Conservation (phyloP, 352 stramenopile species). For the Pilasporangium apinafurcum region DNA sequence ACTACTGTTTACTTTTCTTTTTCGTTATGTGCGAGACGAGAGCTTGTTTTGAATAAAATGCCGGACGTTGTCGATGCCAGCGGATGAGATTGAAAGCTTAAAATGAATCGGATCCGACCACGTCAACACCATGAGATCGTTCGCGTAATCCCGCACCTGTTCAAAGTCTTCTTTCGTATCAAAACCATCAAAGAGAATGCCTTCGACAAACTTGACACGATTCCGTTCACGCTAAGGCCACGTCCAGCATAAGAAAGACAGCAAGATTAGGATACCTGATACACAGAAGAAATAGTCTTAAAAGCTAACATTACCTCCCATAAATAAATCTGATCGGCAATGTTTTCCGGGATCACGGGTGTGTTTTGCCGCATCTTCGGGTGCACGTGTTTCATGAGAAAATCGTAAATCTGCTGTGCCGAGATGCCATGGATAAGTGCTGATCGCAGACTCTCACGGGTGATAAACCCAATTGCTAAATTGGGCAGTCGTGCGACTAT, state of each 20-base stretch:
- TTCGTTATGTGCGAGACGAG: constrained; percentile 13
- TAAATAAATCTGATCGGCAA: constrained; percentile 88
- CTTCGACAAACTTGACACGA: constrained; percentile 76
- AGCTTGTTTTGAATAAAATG: constrained; percentile 68
- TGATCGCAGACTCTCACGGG: constrained; percentile 83
- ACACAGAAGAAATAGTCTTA: not conserved
- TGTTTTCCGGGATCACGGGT: constrained; percentile 83
- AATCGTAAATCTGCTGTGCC: constrained; percentile 89
- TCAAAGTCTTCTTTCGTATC: constrained; percentile 83
- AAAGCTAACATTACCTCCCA: constrained; percentile 56
- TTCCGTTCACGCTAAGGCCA: constrained; percentile 71
- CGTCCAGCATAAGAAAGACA: not conserved
- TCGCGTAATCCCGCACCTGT: constrained; percentile 59
- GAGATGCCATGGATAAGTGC: constrained; percentile 89
- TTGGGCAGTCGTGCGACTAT: constrained; percentile 88
- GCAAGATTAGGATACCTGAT: not conserved
- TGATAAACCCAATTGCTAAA: constrained; percentile 89
- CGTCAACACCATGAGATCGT: constrained; percentile 66
- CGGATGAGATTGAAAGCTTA: constrained; percentile 55
- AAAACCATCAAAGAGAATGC: constrained; percentile 85
- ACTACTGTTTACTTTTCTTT: no score
- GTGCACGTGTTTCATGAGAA: constrained; percentile 86
- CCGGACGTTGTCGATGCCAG: constrained; percentile 61
- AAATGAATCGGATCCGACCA: constrained; percentile 82
- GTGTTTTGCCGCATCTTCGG: constrained; percentile 71